A percentile compares a stretch with the other conserved stretches of the same genome.
phyloP scores from a whole-genome alignment of 2,329 filamentous ascomycete species.

The Zymoseptoria pseudotritici region DNA sequence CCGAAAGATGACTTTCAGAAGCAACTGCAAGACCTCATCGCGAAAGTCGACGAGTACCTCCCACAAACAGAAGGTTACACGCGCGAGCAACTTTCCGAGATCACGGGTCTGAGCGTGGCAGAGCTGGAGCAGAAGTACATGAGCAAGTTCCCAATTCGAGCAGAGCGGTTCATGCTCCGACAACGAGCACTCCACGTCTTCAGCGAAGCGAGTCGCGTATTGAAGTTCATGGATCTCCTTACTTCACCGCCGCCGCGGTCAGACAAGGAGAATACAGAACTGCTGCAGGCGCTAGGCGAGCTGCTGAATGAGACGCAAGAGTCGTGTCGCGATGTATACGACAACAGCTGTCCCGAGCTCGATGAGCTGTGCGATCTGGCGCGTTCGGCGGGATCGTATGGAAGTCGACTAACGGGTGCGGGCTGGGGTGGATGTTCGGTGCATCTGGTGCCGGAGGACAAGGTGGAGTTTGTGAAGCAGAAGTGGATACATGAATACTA shows the following conservation, averaged over 20 bases:
- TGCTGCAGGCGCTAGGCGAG: slow-evolving; percentile 65
- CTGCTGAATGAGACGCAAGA: slow-evolving; percentile 85
- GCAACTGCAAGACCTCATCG: slow-evolving; percentile 67
- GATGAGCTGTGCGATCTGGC: slow-evolving; percentile 81
- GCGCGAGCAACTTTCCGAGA: slow-evolving; percentile 69
- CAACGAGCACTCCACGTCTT: slow-evolving; percentile 89
- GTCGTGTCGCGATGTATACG: slow-evolving; percentile 78
- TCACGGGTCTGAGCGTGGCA: slow-evolving; percentile 60
- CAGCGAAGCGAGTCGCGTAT: slow-evolving; percentile 76
- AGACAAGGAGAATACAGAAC: slow-evolving; percentile 54
- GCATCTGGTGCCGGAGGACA: slow-evolving; percentile 79
- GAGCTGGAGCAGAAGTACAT: slow-evolving; percentile 74
- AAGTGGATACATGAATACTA: slow-evolving; percentile 82
- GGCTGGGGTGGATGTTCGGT: slow-evolving; percentile 97
- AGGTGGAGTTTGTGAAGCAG: slow-evolving; percentile 67
- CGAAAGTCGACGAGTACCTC: slow-evolving; percentile 63
- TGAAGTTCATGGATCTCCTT: slow-evolving; percentile 75
- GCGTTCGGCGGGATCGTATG: slow-evolving; percentile 68
- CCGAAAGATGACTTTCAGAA: slow-evolving; percentile 39
- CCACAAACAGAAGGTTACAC: slow-evolving; percentile 78
- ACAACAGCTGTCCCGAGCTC: slow-evolving; percentile 89
- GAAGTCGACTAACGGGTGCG: slow-evolving; percentile 80
- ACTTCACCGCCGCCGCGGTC: slow-evolving; percentile 33
- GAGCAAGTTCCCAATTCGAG: slow-evolving; percentile 80
- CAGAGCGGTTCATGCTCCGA: slow-evolving; percentile 77